Percentiles rank a stretch among this genome's conserved stretches.
phyloP scores from a whole-genome alignment of 2,329 filamentous ascomycete species.

The Plectosphaerella cucumerina region DNA sequence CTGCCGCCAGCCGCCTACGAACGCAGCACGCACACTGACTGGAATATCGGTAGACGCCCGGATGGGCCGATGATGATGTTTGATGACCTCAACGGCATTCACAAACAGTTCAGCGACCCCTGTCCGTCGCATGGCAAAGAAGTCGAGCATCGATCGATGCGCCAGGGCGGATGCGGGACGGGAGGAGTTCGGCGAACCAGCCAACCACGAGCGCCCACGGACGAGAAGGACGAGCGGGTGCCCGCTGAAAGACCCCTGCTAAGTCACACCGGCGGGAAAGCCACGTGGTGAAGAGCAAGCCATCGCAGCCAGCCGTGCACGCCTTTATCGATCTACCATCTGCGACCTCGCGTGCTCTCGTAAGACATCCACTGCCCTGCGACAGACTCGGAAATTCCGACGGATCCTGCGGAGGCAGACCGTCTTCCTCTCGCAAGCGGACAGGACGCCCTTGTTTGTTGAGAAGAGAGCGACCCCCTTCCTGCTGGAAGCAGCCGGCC shows the following conservation, averaged over 20 bases:
- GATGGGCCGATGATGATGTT: neutral
- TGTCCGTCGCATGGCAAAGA: neutral
- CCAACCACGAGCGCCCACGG: neutral
- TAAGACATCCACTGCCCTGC: neutral
- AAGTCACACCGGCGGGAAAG: neutral
- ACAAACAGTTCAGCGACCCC: neutral
- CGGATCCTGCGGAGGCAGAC: no score
- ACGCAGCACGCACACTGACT: no score
- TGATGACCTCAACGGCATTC: neutral
- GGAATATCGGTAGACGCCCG: neutral
- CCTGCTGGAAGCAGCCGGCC: neutral
- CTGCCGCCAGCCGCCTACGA: no score
- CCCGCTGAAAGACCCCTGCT: neutral
- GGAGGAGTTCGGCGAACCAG: neutral
- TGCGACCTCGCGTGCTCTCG: no score
- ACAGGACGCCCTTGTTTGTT: no score
- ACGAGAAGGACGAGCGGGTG: no score
- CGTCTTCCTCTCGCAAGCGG: no score
- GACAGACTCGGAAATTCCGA: neutral
- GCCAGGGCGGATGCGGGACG: neutral
- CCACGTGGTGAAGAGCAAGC: neutral
- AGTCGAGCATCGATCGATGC: neutral
- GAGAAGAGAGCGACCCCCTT: no score
- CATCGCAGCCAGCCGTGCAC: neutral
- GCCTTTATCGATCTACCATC: no score